These are phyloP conservation scores for Abrus precatorius DNA, from an alignment of 306 rosid genomes.

Conservation along the genomic window DNA sequence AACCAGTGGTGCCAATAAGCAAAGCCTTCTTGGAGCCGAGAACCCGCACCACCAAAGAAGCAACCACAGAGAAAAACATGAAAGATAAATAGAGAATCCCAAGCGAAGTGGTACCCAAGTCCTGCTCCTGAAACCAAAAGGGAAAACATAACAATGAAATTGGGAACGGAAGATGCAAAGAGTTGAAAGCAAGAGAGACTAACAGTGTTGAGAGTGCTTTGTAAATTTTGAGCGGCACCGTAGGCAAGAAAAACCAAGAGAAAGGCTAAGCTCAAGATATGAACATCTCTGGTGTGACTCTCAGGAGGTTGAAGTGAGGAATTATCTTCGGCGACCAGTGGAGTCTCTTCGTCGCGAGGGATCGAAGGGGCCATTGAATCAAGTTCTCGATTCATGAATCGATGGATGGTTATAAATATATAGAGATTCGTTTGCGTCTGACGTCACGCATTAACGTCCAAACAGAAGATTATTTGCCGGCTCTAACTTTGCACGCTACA, in stretches of 20 bases:
- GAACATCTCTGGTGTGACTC: conserved; percentile 69
- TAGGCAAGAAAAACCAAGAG: conserved; percentile 82
- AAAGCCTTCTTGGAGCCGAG: conserved; percentile 88
- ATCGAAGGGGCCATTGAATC: conserved; percentile 57
- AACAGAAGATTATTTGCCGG: conserved; percentile 57
- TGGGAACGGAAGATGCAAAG: not conserved
- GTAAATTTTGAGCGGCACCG: conserved; percentile 93
- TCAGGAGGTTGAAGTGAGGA: conserved; percentile 31
- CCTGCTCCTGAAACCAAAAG: conserved; percentile 70
- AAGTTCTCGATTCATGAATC: conserved; percentile 17
- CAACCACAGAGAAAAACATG: conserved; percentile 79
- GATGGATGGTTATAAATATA: conserved; percentile 34
- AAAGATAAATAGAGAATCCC: conserved; percentile 87
- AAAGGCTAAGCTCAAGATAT: conserved; percentile 73
- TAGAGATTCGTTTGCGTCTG: conserved; percentile 19
- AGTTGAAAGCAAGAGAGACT: not conserved
- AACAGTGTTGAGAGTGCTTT: conserved; percentile 88
- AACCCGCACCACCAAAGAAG: conserved; percentile 81
- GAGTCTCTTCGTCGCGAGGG: conserved; percentile 66
- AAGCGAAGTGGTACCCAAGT: conserved; percentile 86
- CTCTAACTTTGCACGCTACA: conserved; percentile 43
- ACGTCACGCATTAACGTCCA: conserved; percentile 35
- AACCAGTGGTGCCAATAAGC: conserved; percentile 86
- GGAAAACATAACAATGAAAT: conserved; percentile 6
- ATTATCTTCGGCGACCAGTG: conserved; percentile 53